phyloP scores from a whole-genome alignment of 2,329 filamentous ascomycete species.

The Diaporthe citrichinensis region DNA sequence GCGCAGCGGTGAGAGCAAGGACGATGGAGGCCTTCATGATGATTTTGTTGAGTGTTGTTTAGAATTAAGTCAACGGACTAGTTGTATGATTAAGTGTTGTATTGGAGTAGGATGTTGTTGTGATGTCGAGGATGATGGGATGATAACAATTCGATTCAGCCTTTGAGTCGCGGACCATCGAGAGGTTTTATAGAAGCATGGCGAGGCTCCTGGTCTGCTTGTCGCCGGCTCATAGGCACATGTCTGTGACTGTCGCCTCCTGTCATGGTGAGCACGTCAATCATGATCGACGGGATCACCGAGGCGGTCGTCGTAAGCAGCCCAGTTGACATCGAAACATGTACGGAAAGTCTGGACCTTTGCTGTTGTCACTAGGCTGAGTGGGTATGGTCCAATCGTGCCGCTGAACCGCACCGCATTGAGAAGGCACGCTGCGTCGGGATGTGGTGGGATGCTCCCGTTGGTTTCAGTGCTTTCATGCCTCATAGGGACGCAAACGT shows the following conservation, averaged over 20 bases:
- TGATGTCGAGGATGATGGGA: background rate
- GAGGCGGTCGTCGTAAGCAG: constrained; percentile 19
- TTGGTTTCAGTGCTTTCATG: constrained; percentile 9
- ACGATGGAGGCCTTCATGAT: constrained; percentile 21
- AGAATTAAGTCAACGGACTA: background rate
- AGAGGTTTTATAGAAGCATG: constrained; percentile 11
- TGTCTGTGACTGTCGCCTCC: background rate
- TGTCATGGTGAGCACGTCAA: background rate
- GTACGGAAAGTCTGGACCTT: background rate
- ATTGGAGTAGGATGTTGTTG: background rate
- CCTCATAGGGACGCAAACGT: background rate
- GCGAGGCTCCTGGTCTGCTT: background rate
- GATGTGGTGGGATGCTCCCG: constrained; percentile 5
- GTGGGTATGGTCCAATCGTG: background rate
- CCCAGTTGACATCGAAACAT: constrained; percentile 11
- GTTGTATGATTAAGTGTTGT: background rate
- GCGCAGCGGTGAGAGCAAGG: constrained; percentile 24
- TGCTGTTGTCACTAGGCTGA: background rate
- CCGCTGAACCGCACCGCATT: background rate
- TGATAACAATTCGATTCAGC: background rate
- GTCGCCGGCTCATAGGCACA: background rate
- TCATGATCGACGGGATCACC: constrained; percentile 21
- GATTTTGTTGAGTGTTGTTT: background rate
- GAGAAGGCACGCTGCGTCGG: background rate
- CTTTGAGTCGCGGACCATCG: background rate